Base-by-base conservation (phyloP, 257 asterid species). In the Nicotiana obtusifolia region DNA sequence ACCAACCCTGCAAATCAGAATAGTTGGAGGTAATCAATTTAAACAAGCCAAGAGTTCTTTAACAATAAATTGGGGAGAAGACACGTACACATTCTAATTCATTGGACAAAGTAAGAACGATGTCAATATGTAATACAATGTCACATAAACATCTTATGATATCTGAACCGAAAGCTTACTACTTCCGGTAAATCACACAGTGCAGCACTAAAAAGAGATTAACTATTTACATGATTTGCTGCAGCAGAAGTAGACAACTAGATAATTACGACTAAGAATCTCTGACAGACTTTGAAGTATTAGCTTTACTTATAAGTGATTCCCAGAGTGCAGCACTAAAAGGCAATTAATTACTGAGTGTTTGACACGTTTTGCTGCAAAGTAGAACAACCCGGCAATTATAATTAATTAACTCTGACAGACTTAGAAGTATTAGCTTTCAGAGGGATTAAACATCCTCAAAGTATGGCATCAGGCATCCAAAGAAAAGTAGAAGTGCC, bases 1-100 rank as follows among this genome's bases (percentile, higher is more conserved):
- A 96, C 99, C 85, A 96, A 83, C 54, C 99, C 99, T 95, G 91
- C 11, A 91, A 76, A 14, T 33, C 86, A 78, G 26, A 82, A 75
- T 52, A 16, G 80, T 24, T 49, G 80, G 26, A 75, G 44, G 62
- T 49, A 24, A 49, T 49, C 5, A 16, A 75, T 16, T 26, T 15
- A 52, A 73, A 8, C 62, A 24, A 49, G 24, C 47, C 44, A 24
- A 26, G 80, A 49, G 44, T 47, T 75, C 80, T 49, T 22, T 14
- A 7, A 75, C 14, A 15, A 22, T 49, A 49, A 26, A 49, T 8
- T 49, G 80, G 80, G 11, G 80, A 75, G 26, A 15, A 26, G 31
- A 49, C 26, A 8, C 10, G 44, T 35, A 24, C 5, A 75, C 17
- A 49, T 15, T 75, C 62, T 47, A 22, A 53, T 22, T 22, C 78